Conservation (phyloP, 345 rosid genomes). For the Eucalyptus pauciflora region DNA sequence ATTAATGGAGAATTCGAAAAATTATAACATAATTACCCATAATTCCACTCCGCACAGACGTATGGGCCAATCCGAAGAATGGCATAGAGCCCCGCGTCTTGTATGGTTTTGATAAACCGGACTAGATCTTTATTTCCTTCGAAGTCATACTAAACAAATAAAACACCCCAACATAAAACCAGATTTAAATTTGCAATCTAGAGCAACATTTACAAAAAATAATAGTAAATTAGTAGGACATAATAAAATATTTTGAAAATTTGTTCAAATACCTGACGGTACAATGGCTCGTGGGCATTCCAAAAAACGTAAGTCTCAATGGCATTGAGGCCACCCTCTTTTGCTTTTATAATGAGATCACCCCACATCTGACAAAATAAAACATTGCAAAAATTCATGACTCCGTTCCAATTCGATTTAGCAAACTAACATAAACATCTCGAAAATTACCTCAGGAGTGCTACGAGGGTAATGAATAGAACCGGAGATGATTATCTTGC, state of each 20-base stretch:
- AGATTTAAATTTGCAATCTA: background rate
- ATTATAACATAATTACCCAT: slow-evolving; percentile 9
- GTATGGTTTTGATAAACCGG: slow-evolving; percentile 26
- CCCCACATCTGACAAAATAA: slow-evolving; percentile 24
- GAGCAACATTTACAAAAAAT: background rate
- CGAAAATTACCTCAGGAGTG: slow-evolving; percentile 17
- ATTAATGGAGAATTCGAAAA: background rate
- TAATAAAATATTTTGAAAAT: background rate
- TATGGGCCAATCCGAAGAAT: slow-evolving; percentile 43
- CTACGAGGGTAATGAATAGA: slow-evolving; percentile 52
- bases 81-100: slow-evolving; percentile 14
- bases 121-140: slow-evolving; percentile 19
- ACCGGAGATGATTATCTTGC: slow-evolving; percentile 29
- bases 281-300: slow-evolving; percentile 46
- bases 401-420: too few relatives aligned
- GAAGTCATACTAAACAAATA: slow-evolving; percentile 17
- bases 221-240: background rate
- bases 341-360: slow-evolving; percentile 18
- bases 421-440: too few relatives aligned
- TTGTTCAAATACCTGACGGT: slow-evolving; percentile 3
- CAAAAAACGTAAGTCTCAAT: slow-evolving; percentile 70
- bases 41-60: slow-evolving; percentile 36
- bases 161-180: background rate
- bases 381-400: too few relatives aligned
- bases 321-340: slow-evolving; percentile 50